Percentiles rank a stretch among this genome's conserved stretches.
phyloP scores from a whole-genome alignment of 2,329 filamentous ascomycete genomes.

The Volutella citrinella region DNA sequence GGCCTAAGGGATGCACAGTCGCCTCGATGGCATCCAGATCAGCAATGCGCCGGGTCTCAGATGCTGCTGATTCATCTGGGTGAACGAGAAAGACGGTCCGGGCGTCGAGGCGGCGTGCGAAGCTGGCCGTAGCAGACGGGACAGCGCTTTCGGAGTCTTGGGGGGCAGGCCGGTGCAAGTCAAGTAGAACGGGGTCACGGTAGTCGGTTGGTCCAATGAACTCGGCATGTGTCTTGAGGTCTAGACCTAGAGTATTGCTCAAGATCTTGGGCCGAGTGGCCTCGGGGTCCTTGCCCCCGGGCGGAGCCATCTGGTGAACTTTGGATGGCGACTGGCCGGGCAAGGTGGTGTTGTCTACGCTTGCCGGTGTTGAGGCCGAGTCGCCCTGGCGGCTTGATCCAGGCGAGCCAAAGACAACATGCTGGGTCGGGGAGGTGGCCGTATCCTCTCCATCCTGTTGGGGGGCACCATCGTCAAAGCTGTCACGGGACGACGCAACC shows the following conservation, averaged over 20 bases:
- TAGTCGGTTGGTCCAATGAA: conserved; percentile 59
- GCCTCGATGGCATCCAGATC: conserved; percentile 54
- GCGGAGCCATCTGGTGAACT: conserved; percentile 14
- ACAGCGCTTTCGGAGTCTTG: conserved; percentile 11
- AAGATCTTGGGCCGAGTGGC: conserved; percentile 29
- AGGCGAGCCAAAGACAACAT: conserved; percentile 13
- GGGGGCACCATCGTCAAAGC: conserved; percentile 10
- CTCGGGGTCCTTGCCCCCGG: conserved; percentile 14
- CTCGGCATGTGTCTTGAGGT: conserved; percentile 57
- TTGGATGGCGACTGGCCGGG: conserved; percentile 12
- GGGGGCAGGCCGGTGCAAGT: conserved; percentile 52
- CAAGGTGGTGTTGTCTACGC: conserved; percentile 16
- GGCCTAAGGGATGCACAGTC: conserved; percentile 61
- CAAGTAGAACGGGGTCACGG: conserved; percentile 55
- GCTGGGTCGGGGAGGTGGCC: conserved; percentile 14
- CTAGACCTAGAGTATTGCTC: conserved; percentile 49
- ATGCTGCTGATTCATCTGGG: conserved; percentile 32
- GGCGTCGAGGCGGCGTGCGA: conserved; percentile 32
- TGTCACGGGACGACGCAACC: conserved; percentile 14
- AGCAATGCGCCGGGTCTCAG: conserved; percentile 38
- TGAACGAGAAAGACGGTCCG: conserved; percentile 35
- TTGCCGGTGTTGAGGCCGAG: conserved; percentile 20
- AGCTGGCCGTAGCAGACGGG: conserved; percentile 13
- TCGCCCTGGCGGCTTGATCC: conserved; percentile 23
- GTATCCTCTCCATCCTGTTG: conserved; percentile 6